These are phyloP conservation scores for Atkinsonella texensis DNA, from an alignment of 2,329 filamentous ascomycete species.

Conservation along the genomic window DNA sequence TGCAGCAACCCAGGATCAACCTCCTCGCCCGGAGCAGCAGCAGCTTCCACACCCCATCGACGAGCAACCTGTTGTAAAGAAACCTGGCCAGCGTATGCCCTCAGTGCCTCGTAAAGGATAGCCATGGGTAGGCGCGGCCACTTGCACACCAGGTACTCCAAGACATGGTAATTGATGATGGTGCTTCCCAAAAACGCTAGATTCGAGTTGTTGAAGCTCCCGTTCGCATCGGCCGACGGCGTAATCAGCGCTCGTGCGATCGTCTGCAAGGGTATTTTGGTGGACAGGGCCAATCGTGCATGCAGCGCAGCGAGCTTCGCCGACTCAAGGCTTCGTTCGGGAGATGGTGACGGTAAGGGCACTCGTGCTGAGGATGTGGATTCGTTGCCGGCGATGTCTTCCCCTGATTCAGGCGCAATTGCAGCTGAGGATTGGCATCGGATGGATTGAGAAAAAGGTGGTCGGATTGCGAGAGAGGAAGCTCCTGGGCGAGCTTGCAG, in stretches of 20 bases:
- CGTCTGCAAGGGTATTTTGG: conserved; percentile 72
- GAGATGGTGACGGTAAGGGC: conserved; percentile 58
- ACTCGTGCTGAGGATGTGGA: conserved; percentile 10
- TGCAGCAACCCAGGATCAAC: conserved; percentile 88
- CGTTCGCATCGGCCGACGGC: conserved; percentile 66
- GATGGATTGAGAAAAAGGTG: conserved; percentile 13
- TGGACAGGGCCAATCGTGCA: conserved; percentile 71
- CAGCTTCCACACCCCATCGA: conserved; percentile 86
- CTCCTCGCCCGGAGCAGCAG: conserved; percentile 77
- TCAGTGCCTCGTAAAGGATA: conserved; percentile 78
- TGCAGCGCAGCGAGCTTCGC: conserved; percentile 89
- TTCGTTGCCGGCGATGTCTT: conserved; percentile 11
- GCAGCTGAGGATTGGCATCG: conserved; percentile 24
- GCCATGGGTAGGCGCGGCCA: conserved; percentile 84
- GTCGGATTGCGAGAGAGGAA: conserved; percentile 13
- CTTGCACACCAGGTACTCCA: conserved; percentile 76
- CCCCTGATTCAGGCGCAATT: conserved; percentile 12
- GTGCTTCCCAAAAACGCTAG: conserved; percentile 71
- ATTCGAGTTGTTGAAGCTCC: conserved; percentile 78
- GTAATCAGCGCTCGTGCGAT: conserved; percentile 80
- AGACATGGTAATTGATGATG: conserved; percentile 77
- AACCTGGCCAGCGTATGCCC: conserved; percentile 67
- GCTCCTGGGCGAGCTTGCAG: conserved; percentile 22
- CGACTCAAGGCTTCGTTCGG: conserved; percentile 54
- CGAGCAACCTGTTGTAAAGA: conserved; percentile 61